Evolutionary conservation across 345 rosid species (phyloP).

Genomic region (Bruguiera parviflora): DNA sequence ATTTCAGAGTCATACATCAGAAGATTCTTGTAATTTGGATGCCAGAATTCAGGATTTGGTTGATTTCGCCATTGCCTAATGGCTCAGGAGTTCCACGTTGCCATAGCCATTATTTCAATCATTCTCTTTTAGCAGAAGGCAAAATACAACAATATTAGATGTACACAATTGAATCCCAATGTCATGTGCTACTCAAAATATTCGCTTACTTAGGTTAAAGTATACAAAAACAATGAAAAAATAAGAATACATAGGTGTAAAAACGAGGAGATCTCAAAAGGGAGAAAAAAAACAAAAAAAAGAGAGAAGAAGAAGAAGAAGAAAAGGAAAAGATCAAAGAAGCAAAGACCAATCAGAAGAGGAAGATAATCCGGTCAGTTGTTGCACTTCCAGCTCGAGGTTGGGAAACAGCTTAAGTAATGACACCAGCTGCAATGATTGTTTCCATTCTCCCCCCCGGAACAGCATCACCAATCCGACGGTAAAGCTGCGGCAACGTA

Average conservation of each 20-base stretch:
- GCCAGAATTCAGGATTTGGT: too few relatives aligned
- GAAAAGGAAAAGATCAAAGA: neutral
- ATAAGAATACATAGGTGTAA: constrained; percentile 10
- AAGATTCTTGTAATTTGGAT: too few relatives aligned
- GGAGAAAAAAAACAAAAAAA: neutral
- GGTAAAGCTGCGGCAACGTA: constrained; percentile 41
- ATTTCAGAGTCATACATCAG: too few relatives aligned
- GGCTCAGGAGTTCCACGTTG: too few relatives aligned
- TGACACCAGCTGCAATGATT: constrained; percentile 99
- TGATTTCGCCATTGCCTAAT: too few relatives aligned
- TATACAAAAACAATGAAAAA: constrained; percentile 23
- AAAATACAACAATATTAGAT: too few relatives aligned
- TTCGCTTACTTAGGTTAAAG: constrained; percentile 15
- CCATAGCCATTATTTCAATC: too few relatives aligned
- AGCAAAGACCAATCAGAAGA: neutral
- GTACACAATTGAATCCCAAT: neutral
- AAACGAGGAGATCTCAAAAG: neutral
- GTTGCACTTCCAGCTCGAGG: constrained; percentile 75
- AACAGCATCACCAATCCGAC: constrained; percentile 78
- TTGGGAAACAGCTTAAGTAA: constrained; percentile 81
- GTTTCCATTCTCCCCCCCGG: constrained; percentile 78
- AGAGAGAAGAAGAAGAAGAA: neutral
- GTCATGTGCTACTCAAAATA: neutral
- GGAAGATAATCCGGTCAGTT: constrained; percentile 15
- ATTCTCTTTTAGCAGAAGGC: too few relatives aligned